Conservation (phyloP, 2,329 filamentous ascomycete species). For the Phoma sp. region DNA sequence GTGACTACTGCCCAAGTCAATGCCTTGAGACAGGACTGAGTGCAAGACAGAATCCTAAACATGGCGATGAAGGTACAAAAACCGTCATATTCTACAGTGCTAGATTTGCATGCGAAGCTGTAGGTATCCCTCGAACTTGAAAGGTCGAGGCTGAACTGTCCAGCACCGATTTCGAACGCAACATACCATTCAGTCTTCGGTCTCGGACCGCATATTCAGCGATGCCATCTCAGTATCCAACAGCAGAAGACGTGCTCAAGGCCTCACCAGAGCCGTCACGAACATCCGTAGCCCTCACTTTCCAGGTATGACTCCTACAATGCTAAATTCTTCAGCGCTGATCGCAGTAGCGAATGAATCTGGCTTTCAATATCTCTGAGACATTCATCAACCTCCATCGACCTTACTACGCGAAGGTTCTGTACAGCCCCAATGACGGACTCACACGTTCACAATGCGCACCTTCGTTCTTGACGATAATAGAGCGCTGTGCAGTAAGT, state of each 20-base stretch:
- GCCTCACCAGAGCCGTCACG: slow-evolving; percentile 2
- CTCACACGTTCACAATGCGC: not conserved
- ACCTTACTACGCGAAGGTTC: slow-evolving; percentile 5
- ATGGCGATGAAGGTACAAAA: not conserved
- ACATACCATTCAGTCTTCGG: slow-evolving; percentile 4
- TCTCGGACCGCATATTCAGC: not conserved
- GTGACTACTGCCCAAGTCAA: not conserved
- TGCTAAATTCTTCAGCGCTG: not conserved
- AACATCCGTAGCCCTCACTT: not conserved
- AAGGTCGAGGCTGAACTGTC: not conserved
- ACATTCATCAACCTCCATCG: slow-evolving; percentile 10
- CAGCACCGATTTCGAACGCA: slow-evolving; percentile 5
- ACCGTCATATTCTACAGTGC: not conserved
- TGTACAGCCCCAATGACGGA: not conserved
- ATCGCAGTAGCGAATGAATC: slow-evolving; percentile 4
- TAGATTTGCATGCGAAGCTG: not conserved
- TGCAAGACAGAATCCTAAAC: not conserved
- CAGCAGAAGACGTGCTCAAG: not conserved
- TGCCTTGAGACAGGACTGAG: not conserved
- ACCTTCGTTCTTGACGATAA: slow-evolving; percentile 4
- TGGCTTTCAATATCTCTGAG: slow-evolving; percentile 7
- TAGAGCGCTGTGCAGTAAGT: slow-evolving; percentile 10
- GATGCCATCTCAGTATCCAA: slow-evolving; percentile 2
- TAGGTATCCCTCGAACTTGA: not conserved
- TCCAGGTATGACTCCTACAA: not conserved